These are phyloP conservation scores for Coprinopsis strossmayeri DNA, from an alignment of 768 basidiomycete genomes.

Conservation along the genomic window DNA sequence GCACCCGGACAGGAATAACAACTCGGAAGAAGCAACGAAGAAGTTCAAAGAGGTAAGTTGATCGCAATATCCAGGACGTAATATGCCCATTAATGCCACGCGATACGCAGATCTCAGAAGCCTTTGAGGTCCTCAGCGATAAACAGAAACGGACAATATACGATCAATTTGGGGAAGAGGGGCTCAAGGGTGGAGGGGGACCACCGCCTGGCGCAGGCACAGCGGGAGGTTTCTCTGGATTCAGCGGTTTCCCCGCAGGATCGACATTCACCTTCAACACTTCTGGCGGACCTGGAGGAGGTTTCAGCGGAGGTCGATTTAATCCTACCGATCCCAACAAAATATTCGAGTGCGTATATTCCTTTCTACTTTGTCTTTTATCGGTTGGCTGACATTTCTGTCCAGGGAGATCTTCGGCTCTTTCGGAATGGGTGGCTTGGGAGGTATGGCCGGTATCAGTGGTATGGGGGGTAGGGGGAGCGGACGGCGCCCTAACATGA, in stretches of 20 bases:
- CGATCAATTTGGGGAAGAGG: constrained; percentile 94
- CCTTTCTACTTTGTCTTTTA: not conserved
- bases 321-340: constrained; percentile 76
- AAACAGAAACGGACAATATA: constrained; percentile 79
- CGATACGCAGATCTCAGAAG: constrained; percentile 74
- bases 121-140: constrained; percentile 92
- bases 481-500: constrained; percentile 17
- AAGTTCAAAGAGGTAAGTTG: constrained; percentile 90
- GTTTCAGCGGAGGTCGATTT: constrained; percentile 46
- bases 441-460: constrained; percentile 32
- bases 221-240: constrained; percentile 29
- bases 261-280: constrained; percentile 56
- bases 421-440: constrained; percentile 17
- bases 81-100: not conserved
- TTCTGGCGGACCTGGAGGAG: constrained; percentile 39
- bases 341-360: constrained; percentile 73
- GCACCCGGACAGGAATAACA: constrained; percentile 90
- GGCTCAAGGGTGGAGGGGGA: constrained; percentile 70
- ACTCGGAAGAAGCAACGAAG: constrained; percentile 76
- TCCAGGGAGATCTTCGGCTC: constrained; percentile 61
- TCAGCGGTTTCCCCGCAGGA: constrained; percentile 36
- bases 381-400: constrained; percentile 6
- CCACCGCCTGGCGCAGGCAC: constrained; percentile 46
- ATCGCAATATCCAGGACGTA: too few relatives aligned
- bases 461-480: constrained; percentile 30